Percentiles rank a stretch among this genome's conserved stretches.
These are phyloP conservation scores for Petrea volubilis DNA, from an alignment of 257 asterid genomes.

Conservation along the genomic window DNA sequence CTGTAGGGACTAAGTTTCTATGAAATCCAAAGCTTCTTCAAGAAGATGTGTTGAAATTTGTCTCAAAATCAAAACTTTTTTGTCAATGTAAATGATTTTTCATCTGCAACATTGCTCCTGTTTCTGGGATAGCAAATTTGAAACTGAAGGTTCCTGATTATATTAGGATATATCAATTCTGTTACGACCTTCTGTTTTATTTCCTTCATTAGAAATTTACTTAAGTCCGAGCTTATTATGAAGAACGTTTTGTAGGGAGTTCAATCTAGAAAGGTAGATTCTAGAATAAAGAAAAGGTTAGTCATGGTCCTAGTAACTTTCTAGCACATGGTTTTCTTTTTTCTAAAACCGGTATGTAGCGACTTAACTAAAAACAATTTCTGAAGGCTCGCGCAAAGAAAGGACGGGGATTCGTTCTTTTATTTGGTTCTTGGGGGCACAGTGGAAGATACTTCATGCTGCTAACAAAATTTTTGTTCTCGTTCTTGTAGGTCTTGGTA, in stretches of 20 bases:
- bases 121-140: background rate
- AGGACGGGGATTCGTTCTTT: background rate
- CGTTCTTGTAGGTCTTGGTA: too few species aligned
- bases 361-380: too few species aligned
- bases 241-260: too few species aligned
- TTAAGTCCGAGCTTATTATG: too few species aligned
- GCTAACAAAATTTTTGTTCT: background rate
- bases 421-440: background rate
- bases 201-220: too few species aligned
- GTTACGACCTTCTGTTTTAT: background rate
- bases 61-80: background rate
- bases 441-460: background rate
- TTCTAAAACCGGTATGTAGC: too few species aligned
- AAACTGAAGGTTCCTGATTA: background rate
- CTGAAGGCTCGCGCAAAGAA: too few species aligned
- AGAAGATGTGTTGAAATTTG: background rate
- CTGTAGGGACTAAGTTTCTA: background rate
- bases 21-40: background rate
- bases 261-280: background rate
- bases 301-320: background rate
- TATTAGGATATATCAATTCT: background rate
- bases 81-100: background rate
- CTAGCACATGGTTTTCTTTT: background rate
- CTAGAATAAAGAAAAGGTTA: background rate
- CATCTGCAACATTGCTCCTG: background rate